Evolutionary conservation across 148 eudicot species (phyloP).

Genomic region (Vaccinium macrocarpon): DNA sequence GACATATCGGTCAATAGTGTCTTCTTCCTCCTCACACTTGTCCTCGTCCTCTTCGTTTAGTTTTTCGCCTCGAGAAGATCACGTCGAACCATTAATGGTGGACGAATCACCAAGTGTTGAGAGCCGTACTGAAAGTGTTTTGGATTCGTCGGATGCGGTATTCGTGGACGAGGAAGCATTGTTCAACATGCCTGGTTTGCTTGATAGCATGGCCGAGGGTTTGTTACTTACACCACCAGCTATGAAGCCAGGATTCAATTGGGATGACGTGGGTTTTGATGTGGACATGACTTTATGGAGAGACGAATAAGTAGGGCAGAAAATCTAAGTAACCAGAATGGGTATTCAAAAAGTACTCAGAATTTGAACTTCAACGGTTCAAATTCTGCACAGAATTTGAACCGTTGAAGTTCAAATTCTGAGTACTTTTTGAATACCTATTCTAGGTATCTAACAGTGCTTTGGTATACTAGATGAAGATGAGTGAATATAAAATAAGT

Average conservation of each 20-base stretch:
- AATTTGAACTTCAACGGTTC: too few species aligned
- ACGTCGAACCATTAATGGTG: neutral
- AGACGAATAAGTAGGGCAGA: too few species aligned
- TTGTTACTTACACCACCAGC: constrained; percentile 71
- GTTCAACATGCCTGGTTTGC: constrained; percentile 57
- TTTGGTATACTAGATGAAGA: neutral
- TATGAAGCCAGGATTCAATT: constrained; percentile 42
- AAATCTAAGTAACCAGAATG: too few species aligned
- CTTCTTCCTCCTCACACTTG: neutral
- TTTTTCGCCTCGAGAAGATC: neutral
- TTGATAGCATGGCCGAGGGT: constrained; percentile 78
- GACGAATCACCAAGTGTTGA: neutral
- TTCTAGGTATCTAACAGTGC: too few species aligned
- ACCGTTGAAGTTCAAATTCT: too few species aligned
- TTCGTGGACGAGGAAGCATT: constrained; percentile 65
- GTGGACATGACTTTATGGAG: constrained; percentile 41
- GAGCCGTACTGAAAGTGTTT: neutral
- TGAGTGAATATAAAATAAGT: neutral
- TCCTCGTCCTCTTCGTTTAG: constrained; percentile 6
- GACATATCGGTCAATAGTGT: neutral
- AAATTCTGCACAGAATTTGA: too few species aligned
- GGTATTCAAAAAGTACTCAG: too few species aligned
- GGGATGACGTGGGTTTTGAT: constrained; percentile 30
- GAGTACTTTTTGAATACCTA: too few species aligned
- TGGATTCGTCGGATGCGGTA: neutral